These are phyloP conservation scores for Tinospora cordifolia DNA, from an alignment of 164 flowering plant species.

Conservation along the genomic window DNA sequence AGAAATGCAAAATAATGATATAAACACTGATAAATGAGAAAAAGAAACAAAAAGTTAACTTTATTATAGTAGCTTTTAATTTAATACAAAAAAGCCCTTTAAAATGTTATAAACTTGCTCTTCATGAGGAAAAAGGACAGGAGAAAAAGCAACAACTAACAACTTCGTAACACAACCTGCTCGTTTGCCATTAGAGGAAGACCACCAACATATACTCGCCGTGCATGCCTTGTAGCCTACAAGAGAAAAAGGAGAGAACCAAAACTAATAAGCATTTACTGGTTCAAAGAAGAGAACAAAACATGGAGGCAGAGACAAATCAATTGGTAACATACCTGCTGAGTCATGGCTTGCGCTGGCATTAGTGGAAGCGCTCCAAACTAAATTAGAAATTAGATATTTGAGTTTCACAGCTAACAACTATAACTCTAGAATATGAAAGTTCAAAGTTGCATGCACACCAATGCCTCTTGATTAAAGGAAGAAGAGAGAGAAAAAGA, in stretches of 20 bases:
- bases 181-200: slow-evolving; percentile 83
- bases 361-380: slow-evolving; percentile 46
- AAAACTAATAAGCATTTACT: background rate
- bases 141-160: too few relatives aligned
- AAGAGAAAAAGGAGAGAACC: slow-evolving; percentile 1
- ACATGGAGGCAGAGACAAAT: background rate
- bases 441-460: background rate
- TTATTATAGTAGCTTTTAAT: background rate
- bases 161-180: slow-evolving; percentile 39
- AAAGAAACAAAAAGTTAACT: too few relatives aligned
- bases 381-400: slow-evolving; percentile 21
- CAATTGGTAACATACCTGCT: slow-evolving; percentile 43
- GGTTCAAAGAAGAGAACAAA: background rate
- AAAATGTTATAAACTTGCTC: background rate
- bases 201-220: slow-evolving; percentile 89
- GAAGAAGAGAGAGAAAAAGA: background rate
- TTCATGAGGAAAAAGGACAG: background rate
- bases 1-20: too few relatives aligned
- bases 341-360: slow-evolving; percentile 72
- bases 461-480: background rate
- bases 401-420: background rate
- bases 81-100: background rate
- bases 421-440: background rate
- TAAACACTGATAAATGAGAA: too few relatives aligned
- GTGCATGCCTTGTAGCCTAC: slow-evolving; percentile 92